Evolutionary conservation across 2,329 filamentous ascomycete species (phyloP).

Genomic region (Calonectria leucothoes): DNA sequence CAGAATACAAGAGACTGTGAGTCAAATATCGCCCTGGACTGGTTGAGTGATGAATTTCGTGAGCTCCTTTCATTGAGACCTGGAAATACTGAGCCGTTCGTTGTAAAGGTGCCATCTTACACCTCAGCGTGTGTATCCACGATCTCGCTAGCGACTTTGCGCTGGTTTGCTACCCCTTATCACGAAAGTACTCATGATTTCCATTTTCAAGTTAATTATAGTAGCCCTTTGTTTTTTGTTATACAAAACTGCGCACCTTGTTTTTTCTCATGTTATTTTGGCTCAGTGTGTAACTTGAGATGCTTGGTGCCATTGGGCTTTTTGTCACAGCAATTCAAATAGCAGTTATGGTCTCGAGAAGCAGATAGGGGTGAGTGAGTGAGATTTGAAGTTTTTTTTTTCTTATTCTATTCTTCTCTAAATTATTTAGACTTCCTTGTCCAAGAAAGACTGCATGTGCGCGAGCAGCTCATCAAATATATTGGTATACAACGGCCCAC

Average conservation of each 20-base stretch:
- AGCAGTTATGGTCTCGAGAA: background rate
- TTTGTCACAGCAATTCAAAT: background rate
- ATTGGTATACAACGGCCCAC: background rate
- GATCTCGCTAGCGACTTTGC: too few relatives aligned
- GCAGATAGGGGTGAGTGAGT: background rate
- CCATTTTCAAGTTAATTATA: background rate
- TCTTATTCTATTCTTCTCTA: background rate
- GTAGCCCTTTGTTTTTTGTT: background rate
- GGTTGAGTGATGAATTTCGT: background rate
- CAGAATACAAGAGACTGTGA: conserved; percentile 22
- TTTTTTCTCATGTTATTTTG: background rate
- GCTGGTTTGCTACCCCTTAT: background rate
- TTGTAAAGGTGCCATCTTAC: too few relatives aligned
- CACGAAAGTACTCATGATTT: background rate
- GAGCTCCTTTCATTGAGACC: background rate
- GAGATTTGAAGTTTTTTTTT: background rate
- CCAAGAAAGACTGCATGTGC: background rate
- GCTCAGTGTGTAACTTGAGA: background rate
- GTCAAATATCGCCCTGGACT: background rate
- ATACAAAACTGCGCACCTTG: background rate
- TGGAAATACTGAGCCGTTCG: background rate
- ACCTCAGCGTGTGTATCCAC: too few relatives aligned
- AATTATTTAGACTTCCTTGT: background rate
- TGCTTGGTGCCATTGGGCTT: background rate
- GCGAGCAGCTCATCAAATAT: background rate